A percentile compares a stretch with the other conserved stretches of the same genome.
Evolutionary conservation across 2,329 filamentous ascomycete genomes (phyloP).

Genomic region (Tolypocladium amazonense): DNA sequence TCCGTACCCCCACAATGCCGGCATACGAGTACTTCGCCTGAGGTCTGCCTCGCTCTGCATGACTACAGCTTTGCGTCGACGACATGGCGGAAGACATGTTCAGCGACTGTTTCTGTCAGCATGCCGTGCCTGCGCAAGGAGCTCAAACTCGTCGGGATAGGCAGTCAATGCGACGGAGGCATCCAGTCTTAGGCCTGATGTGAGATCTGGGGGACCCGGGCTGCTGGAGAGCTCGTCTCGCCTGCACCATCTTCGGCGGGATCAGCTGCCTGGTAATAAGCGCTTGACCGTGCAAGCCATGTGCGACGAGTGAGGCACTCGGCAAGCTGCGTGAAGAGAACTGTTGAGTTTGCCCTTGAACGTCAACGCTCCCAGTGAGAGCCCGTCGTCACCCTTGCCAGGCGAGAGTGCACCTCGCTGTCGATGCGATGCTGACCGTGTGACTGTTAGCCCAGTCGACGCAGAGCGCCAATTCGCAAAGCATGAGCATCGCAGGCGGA

Average conservation of each 20-base stretch:
- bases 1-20: not conserved
- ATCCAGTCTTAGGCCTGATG: not conserved
- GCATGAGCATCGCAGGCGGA: not conserved
- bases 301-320: not conserved
- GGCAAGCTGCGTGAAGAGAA: not conserved
- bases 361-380: not conserved
- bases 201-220: not conserved
- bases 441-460: not conserved
- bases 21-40: not conserved
- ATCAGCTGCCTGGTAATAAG: not conserved
- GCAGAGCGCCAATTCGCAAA: not conserved
- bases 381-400: not conserved
- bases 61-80: not conserved
- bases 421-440: not conserved
- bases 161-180: not conserved
- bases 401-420: not conserved
- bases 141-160: not conserved
- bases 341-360: not conserved
- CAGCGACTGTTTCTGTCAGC: not conserved
- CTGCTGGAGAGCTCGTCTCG: not conserved
- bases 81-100: not conserved
- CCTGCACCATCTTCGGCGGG: not conserved
- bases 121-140: not conserved
- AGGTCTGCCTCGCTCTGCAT: not conserved
- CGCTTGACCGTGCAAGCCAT: not conserved